phyloP scores from a whole-genome alignment of 176 grass and related monocot genomes.

The Hordeum marinum region DNA sequence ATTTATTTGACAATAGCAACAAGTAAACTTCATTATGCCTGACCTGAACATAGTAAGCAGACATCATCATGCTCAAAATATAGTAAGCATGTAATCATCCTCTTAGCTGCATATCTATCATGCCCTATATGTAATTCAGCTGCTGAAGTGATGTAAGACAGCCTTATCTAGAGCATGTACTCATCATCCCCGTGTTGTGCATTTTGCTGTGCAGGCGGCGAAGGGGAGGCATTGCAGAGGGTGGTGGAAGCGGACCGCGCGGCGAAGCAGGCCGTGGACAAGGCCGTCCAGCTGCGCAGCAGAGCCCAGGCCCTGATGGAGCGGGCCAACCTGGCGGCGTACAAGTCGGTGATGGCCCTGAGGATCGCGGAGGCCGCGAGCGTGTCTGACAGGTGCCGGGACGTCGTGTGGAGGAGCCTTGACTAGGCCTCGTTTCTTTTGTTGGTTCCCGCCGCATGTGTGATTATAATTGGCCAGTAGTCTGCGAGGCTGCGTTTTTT shows the following conservation, averaged over 20 bases:
- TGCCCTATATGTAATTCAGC: neutral
- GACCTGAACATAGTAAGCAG: neutral
- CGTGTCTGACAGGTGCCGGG: neutral
- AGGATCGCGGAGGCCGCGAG: neutral
- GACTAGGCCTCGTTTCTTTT: neutral
- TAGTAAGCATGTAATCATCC: neutral
- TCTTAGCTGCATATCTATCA: neutral
- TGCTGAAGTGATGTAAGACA: neutral
- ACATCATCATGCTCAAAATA: neutral
- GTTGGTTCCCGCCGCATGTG: neutral
- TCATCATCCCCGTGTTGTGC: neutral
- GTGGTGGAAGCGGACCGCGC: slow-evolving; percentile 39
- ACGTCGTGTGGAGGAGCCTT: neutral
- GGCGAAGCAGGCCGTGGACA: neutral
- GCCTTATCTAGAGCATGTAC: neutral
- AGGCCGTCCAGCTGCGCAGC: neutral
- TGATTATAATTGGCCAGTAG: neutral
- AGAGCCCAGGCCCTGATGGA: neutral
- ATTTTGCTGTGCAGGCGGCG: slow-evolving; percentile 32
- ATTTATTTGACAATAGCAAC: neutral
- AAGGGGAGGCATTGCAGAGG: slow-evolving; percentile 58
- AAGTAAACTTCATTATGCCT: neutral
- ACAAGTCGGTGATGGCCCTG: neutral
- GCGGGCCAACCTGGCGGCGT: neutral
- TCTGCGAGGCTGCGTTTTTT: neutral